A percentile compares a stretch with the other conserved stretches of the same genome.
Conservation (phyloP, 495 filamentous ascomycete genomes). For the Daldinia decipiens region DNA sequence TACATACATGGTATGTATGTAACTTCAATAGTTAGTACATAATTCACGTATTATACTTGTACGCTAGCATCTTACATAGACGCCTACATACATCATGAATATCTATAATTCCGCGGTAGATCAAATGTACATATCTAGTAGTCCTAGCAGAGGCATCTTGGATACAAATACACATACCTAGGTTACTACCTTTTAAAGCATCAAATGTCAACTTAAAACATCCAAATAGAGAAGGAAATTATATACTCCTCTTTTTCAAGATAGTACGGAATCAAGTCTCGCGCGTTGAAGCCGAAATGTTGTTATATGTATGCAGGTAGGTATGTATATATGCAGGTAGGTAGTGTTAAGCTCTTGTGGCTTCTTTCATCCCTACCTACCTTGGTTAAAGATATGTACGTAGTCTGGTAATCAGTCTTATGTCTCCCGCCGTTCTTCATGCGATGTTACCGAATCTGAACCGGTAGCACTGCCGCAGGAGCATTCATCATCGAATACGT, state of each 20-base stretch:
- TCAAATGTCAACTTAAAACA: neutral
- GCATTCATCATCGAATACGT: constrained; percentile 31
- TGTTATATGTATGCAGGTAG: neutral
- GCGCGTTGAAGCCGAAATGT: neutral
- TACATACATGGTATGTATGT: no score
- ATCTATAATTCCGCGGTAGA: constrained; percentile 31
- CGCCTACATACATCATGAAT: constrained; percentile 9
- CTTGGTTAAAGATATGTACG: neutral
- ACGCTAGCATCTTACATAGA: constrained; percentile 33
- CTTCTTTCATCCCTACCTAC: neutral
- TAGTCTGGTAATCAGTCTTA: constrained; percentile 9
- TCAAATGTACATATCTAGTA: neutral
- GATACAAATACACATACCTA: neutral
- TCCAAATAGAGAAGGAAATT: neutral
- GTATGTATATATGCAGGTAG: neutral
- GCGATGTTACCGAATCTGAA: constrained; percentile 43
- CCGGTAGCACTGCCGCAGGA: constrained; percentile 33
- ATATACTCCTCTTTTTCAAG: neutral
- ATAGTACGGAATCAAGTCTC: neutral
- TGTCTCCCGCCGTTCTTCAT: constrained; percentile 31
- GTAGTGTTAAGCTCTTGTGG: neutral
- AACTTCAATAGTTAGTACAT: no score
- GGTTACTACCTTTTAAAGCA: neutral
- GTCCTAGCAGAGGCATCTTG: neutral
- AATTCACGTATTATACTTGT: constrained; percentile 8